phyloP scores from a whole-genome alignment of 495 filamentous ascomycete species.

The Evernia prunastri region DNA sequence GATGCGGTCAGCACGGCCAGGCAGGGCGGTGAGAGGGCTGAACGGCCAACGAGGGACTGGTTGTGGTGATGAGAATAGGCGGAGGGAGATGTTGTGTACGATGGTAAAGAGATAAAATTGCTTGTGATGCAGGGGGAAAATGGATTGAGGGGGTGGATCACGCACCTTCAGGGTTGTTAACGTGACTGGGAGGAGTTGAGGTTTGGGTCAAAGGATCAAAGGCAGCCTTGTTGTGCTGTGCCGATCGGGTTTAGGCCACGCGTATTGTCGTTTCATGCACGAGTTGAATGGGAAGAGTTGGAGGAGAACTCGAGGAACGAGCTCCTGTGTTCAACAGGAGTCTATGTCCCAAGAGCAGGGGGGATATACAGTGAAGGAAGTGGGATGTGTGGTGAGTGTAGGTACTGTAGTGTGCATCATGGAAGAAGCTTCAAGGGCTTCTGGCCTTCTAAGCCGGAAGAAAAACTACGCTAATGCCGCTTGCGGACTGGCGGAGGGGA shows the following conservation, averaged over 20 bases:
- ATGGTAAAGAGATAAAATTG: background rate
- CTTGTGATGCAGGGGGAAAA: slow-evolving; percentile 2
- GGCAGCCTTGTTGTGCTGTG: slow-evolving; percentile 16
- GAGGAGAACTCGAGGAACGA: background rate
- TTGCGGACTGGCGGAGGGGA: background rate
- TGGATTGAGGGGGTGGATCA: slow-evolving; percentile 6
- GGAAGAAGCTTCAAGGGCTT: slow-evolving; percentile 15
- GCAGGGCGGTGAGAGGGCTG: slow-evolving; percentile 15
- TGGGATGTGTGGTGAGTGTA: background rate
- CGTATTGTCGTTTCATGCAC: background rate
- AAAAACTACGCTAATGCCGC: background rate
- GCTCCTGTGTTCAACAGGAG: slow-evolving; percentile 7
- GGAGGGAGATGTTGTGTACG: background rate
- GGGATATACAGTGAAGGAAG: background rate
- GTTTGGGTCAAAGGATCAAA: slow-evolving; percentile 15
- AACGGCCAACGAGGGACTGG: background rate
- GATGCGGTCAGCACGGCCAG: slow-evolving; percentile 12
- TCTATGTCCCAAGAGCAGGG: slow-evolving; percentile 13
- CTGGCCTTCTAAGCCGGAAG: slow-evolving; percentile 1
- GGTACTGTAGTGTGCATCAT: slow-evolving; percentile 15
- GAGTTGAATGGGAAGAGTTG: background rate
- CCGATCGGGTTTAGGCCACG: slow-evolving; percentile 16
- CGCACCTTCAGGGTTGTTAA: slow-evolving; percentile 11
- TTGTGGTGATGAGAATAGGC: background rate
- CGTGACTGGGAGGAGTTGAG: slow-evolving; percentile 5